Base-by-base conservation (phyloP, 306 rosid species). In the Vicia faba region DNA sequence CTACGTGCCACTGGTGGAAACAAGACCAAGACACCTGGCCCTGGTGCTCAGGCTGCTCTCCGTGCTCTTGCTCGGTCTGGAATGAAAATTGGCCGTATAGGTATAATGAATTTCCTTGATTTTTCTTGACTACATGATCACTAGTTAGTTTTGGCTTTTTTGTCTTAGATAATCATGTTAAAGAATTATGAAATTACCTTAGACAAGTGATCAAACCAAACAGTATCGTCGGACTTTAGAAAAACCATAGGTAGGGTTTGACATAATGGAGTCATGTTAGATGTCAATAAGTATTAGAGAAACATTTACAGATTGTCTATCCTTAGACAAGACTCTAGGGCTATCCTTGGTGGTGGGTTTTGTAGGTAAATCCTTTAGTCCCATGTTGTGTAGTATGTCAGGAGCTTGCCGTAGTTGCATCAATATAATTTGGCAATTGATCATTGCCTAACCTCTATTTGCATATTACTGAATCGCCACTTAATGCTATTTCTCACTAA, bases 21-120 rank as follows among this genome's bases (percentile, higher is more conserved):
- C 85, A 91, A 91, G 78, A 88, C 95, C 0, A 88, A 91, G 48
- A 91, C 97, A 3, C 97, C 97, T 0, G 97, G 97, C 40, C 97
- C 97, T 5, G 97, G 97, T 72, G 95, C 97, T 38, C 97, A 91
- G 73, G 86, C 95, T 71, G 97, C 97, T 23, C 96, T 91, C 4
- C 87, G 96, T 4, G 97, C 97, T 8, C 89, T 91, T 66, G 95
- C 97, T 78, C 91, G 97, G 19, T 88, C 95, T 43, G 96, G 97
- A 66, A 91, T 91, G 97, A 91, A 86, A 78, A 84, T 91, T 75
- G 97, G 97, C 5, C 92, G 97, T n/a, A 91, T 91, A 66, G 97
- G 97, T 91, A 77, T 40, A 50, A 7, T 14, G 11, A 6, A 5
- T 38, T 18, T 39, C 0, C 48, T 11, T 1, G 0, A 9, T 1